Evolutionary conservation across 345 rosid genomes (phyloP).

Genomic region (Eucalyptus paniculata): DNA sequence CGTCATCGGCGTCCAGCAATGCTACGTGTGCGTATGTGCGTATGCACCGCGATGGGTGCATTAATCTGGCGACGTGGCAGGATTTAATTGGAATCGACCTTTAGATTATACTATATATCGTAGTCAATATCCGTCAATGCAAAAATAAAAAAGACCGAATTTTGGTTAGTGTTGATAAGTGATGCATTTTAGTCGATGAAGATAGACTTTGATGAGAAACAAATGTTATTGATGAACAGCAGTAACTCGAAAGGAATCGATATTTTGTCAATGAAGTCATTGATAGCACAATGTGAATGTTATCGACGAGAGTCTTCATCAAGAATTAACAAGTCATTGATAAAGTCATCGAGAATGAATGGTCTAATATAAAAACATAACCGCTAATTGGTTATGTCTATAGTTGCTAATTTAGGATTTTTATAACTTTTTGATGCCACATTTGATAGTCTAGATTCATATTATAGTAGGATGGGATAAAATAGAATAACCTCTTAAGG

Average conservation of each 20-base stretch:
- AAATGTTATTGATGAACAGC: background rate
- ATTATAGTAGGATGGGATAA: too few species aligned
- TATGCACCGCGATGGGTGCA: background rate
- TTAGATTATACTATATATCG: background rate
- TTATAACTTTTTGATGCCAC: background rate
- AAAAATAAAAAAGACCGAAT: background rate
- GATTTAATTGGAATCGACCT: background rate
- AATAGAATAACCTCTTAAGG: too few species aligned
- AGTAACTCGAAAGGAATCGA: background rate
- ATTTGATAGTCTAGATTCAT: too few species aligned
- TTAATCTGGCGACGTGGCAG: background rate
- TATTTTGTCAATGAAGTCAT: background rate
- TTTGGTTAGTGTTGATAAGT: background rate
- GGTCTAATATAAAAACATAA: background rate
- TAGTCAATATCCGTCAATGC: background rate
- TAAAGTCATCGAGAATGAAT: background rate
- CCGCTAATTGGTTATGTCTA: background rate
- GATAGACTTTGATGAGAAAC: background rate
- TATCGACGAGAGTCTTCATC: background rate
- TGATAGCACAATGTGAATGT: rapidly evolving
- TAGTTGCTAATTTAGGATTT: background rate
- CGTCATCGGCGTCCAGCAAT: background rate
- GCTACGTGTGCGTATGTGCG: background rate
- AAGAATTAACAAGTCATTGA: background rate
- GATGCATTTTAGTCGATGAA: background rate